Percentiles rank a stretch among this genome's conserved stretches.
phyloP scores from a whole-genome alignment of 352 stramenopile genomes.

The Phytophthora pseudosyringae region DNA sequence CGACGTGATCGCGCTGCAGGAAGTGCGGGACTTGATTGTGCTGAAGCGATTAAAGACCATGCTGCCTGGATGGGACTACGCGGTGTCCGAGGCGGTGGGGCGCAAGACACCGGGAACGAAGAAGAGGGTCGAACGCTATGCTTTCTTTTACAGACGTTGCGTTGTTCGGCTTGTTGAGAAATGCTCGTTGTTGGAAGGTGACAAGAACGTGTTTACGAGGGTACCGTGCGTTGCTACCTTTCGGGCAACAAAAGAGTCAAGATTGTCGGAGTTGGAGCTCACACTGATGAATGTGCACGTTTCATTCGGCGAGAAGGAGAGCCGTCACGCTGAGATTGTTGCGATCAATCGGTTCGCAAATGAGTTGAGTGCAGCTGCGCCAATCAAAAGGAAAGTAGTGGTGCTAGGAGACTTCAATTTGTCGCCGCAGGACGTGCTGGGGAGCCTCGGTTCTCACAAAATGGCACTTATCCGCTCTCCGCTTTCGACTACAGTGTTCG shows the following conservation, averaged over 20 bases:
- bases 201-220: slow-evolving; percentile 33
- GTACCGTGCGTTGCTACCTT: slow-evolving; percentile 60
- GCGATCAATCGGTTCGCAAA: slow-evolving; percentile 43
- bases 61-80: slow-evolving; percentile 64
- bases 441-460: slow-evolving; percentile 24
- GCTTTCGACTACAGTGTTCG: slow-evolving; percentile 58
- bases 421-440: slow-evolving; percentile 50
- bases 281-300: slow-evolving; percentile 62
- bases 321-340: slow-evolving; percentile 39
- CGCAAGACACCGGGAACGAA: slow-evolving; percentile 24
- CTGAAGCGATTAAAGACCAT: slow-evolving; percentile 63
- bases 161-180: slow-evolving; percentile 36
- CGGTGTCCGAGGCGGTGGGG: slow-evolving; percentile 53
- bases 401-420: slow-evolving; percentile 78
- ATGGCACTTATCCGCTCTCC: slow-evolving; percentile 59
- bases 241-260: slow-evolving; percentile 15
- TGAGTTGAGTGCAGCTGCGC: slow-evolving; percentile 17
- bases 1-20: slow-evolving; percentile 73
- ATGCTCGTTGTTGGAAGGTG: slow-evolving; percentile 25
- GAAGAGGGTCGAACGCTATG: slow-evolving; percentile 54
- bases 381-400: slow-evolving; percentile 42
- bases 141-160: slow-evolving; percentile 58
- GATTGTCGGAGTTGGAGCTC: slow-evolving; percentile 37
- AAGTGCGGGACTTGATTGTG: slow-evolving; percentile 69
- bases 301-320: slow-evolving; percentile 42